Conservation (phyloP, 83 land plant species). For the Thuja plicata region DNA sequence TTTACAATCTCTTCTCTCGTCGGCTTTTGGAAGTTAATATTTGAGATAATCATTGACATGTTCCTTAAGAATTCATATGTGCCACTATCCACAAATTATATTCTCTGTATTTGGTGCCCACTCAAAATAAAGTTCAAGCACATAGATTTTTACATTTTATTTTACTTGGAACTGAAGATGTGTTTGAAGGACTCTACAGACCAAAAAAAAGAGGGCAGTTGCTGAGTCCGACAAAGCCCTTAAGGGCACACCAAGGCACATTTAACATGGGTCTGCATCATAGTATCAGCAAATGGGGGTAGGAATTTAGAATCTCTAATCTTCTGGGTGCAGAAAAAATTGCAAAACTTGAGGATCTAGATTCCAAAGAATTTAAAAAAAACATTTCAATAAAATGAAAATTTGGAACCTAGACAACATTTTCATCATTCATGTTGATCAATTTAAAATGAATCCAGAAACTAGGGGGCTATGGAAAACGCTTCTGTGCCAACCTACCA, state of each 20-base stretch:
- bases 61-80: no score
- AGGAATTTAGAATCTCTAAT: background rate
- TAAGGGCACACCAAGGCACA: no score
- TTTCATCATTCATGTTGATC: background rate
- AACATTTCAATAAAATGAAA: no score
- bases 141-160: no score
- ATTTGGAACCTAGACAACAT: background rate
- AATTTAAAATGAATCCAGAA: background rate
- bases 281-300: background rate
- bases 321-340: no score
- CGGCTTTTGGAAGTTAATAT: no score
- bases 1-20: no score
- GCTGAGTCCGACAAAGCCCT: background rate
- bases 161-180: no score
- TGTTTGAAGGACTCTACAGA: background rate
- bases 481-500: background rate
- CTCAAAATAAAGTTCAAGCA: no score
- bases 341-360: background rate
- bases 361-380: background rate
- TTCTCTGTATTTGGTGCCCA: no score
- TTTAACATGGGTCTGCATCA: background rate
- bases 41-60: no score
- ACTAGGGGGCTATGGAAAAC: background rate
- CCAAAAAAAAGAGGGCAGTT: background rate
- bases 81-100: no score